A percentile compares a stretch with the other conserved stretches of the same genome.
Conservation (phyloP, 305 asterid genomes). For the Fraxinus ornus region DNA sequence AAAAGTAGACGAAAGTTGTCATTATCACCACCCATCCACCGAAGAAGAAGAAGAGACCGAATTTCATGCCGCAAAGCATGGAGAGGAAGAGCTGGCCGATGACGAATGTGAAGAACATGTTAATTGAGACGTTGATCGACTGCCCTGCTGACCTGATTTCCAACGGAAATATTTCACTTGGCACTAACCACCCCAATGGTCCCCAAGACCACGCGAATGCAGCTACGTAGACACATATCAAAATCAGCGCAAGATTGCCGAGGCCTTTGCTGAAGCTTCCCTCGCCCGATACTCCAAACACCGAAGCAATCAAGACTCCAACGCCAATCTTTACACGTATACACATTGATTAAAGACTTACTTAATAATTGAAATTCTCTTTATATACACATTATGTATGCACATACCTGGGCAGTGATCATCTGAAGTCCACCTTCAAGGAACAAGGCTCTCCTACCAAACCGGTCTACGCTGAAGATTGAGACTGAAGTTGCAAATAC, state of each 20-base stretch:
- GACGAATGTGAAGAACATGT: constrained; percentile 58
- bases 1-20: constrained; percentile 43
- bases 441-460: constrained; percentile 51
- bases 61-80: constrained; percentile 55
- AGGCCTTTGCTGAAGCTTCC: constrained; percentile 39
- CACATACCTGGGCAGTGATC: constrained; percentile 38
- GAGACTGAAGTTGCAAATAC: constrained; percentile 46
- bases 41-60: constrained; percentile 56
- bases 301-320: constrained; percentile 32
- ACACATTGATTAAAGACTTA: not conserved
- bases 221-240: constrained; percentile 55
- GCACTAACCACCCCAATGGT: constrained; percentile 72
- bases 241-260: constrained; percentile 35
- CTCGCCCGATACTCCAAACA: constrained; percentile 40
- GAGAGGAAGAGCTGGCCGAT: constrained; percentile 54
- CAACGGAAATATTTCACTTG: constrained; percentile 61
- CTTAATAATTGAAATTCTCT: not conserved
- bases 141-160: constrained; percentile 66
- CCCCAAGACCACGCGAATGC: constrained; percentile 87
- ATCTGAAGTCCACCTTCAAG: constrained; percentile 52
- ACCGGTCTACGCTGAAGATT: constrained; percentile 43
- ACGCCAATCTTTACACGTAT: constrained; percentile 27
- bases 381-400: not conserved
- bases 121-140: constrained; percentile 47
- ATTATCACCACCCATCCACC: constrained; percentile 43